A percentile compares a stretch with the other conserved stretches of the same genome.
Evolutionary conservation across 345 rosid species (phyloP).

Genomic region (Citrus reticulata): DNA sequence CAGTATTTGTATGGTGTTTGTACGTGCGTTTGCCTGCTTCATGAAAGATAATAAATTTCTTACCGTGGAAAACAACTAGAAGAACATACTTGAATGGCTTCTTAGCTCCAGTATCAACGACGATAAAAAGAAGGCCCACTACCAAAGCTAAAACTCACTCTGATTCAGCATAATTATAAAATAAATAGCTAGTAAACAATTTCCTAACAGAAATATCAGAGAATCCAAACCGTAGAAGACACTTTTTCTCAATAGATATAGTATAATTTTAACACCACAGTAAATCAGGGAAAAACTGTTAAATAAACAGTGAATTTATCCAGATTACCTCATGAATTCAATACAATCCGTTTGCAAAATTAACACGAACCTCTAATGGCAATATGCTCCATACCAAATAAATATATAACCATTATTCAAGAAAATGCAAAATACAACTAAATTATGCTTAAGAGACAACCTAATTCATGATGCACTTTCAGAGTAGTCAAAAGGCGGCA

Average conservation of each 20-base stretch:
- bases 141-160: not conserved
- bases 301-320: not conserved
- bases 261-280: too few species aligned
- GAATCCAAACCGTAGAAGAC: not conserved
- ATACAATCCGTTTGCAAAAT: constrained; percentile 4
- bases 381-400: not conserved
- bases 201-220: too few species aligned
- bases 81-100: too few species aligned
- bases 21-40: too few species aligned
- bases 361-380: not conserved
- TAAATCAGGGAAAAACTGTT: not conserved
- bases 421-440: not conserved
- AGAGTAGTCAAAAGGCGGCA: not conserved
- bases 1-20: too few species aligned
- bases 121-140: too few species aligned
- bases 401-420: not conserved
- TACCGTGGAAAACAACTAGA: too few species aligned
- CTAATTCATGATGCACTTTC: constrained; percentile 3
- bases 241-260: not conserved
- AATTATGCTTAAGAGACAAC: not conserved
- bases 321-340: not conserved
- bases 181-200: not conserved
- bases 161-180: not conserved
- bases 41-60: too few species aligned
- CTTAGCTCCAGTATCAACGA: too few species aligned